Conservation (phyloP, 257 asterid genomes). For the Prunella vulgaris region DNA sequence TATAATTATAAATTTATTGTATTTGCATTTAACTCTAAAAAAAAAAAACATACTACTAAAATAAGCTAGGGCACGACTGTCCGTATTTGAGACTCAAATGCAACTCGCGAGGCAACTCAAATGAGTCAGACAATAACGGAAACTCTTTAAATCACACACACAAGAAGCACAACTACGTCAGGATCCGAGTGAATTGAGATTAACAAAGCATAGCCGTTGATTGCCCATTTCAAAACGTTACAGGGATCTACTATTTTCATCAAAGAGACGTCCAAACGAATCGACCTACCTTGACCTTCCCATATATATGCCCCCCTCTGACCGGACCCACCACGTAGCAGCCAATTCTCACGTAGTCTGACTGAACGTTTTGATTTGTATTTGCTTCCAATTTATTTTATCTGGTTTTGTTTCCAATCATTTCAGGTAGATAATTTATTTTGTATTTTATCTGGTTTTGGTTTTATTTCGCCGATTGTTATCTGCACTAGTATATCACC, state of each 20-base stretch:
- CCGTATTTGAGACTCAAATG: neutral
- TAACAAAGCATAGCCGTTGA: slow-evolving; percentile 16
- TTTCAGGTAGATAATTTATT: neutral
- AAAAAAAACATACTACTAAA: neutral
- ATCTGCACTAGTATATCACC: no score
- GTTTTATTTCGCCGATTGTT: neutral
- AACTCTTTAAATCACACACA: slow-evolving; percentile 12
- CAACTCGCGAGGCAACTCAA: slow-evolving; percentile 16
- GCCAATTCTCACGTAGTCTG: no score
- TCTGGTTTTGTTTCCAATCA: no score
- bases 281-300: slow-evolving; percentile 8
- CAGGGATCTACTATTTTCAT: slow-evolving; percentile 26
- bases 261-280: slow-evolving; percentile 13
- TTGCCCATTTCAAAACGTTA: neutral
- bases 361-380: no score
- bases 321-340: neutral
- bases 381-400: no score
- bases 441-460: no score
- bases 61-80: neutral
- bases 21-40: no score
- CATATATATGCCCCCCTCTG: neutral
- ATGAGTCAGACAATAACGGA: slow-evolving; percentile 18
- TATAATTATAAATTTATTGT: no score
- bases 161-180: slow-evolving; percentile 46
- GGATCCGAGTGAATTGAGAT: slow-evolving; percentile 28